These are phyloP conservation scores for Antitrichia curtipendula DNA, from an alignment of 225 moss, liverwort and hornwort genomes.

Conservation along the genomic window DNA sequence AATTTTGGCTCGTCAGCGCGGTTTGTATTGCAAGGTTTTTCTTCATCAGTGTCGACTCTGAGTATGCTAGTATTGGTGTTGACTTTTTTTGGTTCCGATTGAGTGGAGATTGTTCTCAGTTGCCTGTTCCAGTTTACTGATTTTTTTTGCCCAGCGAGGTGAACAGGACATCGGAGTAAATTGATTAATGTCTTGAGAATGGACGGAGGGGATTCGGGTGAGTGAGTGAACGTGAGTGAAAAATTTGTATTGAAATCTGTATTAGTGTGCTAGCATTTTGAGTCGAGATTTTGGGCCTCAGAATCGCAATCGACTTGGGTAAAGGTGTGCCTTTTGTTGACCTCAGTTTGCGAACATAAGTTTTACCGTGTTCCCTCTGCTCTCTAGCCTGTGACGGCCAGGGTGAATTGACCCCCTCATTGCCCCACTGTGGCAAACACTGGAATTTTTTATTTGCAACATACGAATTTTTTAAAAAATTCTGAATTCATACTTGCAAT, in stretches of 20 bases:
- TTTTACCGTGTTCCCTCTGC: neutral
- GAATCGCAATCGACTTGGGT: neutral
- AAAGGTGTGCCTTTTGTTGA: neutral
- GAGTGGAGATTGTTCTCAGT: neutral
- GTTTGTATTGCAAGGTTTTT: neutral
- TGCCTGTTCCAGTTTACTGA: neutral
- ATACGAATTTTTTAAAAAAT: too few species aligned
- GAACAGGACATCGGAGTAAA: neutral
- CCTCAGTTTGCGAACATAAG: neutral
- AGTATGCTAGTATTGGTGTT: neutral
- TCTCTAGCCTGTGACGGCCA: neutral
- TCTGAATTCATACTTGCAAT: too few species aligned
- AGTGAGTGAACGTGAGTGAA: neutral
- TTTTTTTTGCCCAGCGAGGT: neutral
- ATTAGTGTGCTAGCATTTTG: neutral
- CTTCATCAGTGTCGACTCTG: neutral
- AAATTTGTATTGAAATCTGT: neutral
- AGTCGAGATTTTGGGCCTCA: neutral
- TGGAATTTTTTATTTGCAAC: too few species aligned
- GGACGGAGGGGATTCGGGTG: neutral
- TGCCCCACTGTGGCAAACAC: too few species aligned
- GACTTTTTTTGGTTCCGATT: neutral
- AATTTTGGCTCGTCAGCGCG: too few species aligned
- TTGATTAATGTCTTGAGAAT: neutral
- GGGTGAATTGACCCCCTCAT: too few species aligned